Evolutionary conservation across 75 land plant species (phyloP).

Genomic region (Picea glauca): DNA sequence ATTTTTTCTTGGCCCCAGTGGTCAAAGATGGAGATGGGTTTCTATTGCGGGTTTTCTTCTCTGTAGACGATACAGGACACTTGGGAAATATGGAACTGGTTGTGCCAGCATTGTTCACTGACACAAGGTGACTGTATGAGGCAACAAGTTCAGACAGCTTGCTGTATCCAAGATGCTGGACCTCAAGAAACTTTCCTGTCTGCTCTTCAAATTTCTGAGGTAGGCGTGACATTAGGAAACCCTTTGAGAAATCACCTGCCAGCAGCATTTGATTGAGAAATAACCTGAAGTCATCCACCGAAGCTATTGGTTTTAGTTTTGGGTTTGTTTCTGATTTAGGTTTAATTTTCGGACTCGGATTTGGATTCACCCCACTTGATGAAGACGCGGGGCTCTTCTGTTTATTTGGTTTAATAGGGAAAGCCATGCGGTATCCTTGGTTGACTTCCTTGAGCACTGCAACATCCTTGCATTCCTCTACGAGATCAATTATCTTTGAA

Average conservation of each 20-base stretch:
- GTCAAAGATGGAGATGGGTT: background rate
- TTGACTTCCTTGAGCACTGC: conserved; percentile 3
- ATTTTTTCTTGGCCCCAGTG: background rate
- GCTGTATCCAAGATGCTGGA: conserved; percentile 3
- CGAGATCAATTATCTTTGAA: background rate
- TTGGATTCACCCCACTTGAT: background rate
- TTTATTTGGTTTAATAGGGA: background rate
- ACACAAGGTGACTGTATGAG: background rate
- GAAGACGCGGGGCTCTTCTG: background rate
- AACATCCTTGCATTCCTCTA: conserved; percentile 5
- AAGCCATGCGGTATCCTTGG: conserved; percentile 5
- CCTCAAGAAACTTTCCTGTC: conserved; percentile 1
- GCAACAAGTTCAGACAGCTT: background rate
- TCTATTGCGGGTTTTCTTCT: background rate
- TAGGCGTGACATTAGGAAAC: background rate
- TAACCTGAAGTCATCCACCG: background rate
- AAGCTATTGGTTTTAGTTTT: background rate
- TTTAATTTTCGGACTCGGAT: background rate
- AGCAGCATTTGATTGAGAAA: background rate
- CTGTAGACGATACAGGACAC: too few relatives aligned
- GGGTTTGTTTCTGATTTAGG: background rate
- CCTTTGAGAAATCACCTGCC: conserved; percentile 1
- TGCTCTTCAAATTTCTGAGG: background rate
- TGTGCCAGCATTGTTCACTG: background rate
- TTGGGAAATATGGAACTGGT: too few relatives aligned